Base-by-base conservation (phyloP, 176 grass and related monocot species). In the Zea luxurians region DNA sequence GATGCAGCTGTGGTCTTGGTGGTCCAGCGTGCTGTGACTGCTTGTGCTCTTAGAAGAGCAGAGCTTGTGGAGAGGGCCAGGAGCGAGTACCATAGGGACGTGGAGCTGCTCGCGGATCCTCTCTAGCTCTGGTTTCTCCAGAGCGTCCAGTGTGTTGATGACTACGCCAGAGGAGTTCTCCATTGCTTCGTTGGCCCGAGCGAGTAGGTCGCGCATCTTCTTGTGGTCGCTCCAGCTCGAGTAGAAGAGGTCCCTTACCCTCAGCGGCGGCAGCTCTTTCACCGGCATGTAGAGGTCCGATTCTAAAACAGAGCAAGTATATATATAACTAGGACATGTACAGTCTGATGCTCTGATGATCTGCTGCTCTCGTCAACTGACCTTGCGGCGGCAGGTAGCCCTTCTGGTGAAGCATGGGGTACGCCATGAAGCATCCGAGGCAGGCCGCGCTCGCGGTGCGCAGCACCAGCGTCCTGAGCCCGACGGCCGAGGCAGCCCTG, bases 11-110 rank as follows among this genome's bases (percentile, higher is more conserved):
- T 4, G 16, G 47, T 86, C 79, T 2, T 40, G 3, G 38, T 40
- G 18, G 20, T 11, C 35, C 4, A 66, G 1, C 5, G 64, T 10
- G 69, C 69, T 86, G 16, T 62, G 77, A 2, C 17, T 1, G 37
- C 55, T 0, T 1, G 37, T 64, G 18, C 7, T 10, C 11, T 17
- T 50, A 4, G 64, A 37, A 4, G 44, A 62, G 27, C 27, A 27
- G 6, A 88, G 52, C 70, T 80, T 88, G 74, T 88, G 81, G 18
- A 88, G 81, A 13, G 86, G 81, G 4, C 86, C 86, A 0, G 42
- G 44, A 1, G 73, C 64, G 0, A 87, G 61, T 5, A 78, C 55
- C n/a, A 65, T 1, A 0, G 55, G 57, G 44, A 74, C 3, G 41
- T 44, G 2, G 0, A 87, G 57, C 13, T 87, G 48, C 0, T 13